Base-by-base conservation (phyloP, 2,329 filamentous ascomycete genomes). In the Tricladium varicosporioides region DNA sequence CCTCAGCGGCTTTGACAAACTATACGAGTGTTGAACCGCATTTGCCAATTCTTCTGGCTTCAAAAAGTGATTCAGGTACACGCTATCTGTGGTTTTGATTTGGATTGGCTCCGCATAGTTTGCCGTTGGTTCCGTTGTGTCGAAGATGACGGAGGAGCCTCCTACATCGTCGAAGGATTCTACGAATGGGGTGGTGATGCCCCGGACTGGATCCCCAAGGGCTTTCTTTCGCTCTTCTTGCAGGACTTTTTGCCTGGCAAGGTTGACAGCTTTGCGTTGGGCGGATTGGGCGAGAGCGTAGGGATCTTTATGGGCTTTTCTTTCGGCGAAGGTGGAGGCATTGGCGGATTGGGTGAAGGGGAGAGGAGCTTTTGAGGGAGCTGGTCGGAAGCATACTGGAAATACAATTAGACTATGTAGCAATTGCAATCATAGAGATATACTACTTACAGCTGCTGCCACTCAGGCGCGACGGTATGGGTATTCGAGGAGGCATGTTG, bases 181-280 rank as follows among this genome's bases (percentile, higher is more conserved):
- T 67, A 96, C 76, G 70, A 96, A 97, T 31, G 92, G 83, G 14
- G 94, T 97, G 40, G 81, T 74, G 58, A 86, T 80, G 69, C 93
- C 94, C 66, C 87, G 82, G 62, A 99, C 79, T 1, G 92, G 89
- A 72, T 95, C 84, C 51, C 93, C 93, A 63, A 87, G 79, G 47
- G 80, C 79, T 48, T 79, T 79, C 57, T 83, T 78, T 58, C 90
- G 85, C 69, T 86, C 78, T 62, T 83, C 76, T 59, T 84, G 73
- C 54, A 97, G 81, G 61, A 85, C 84, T 60, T 83, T 79, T 67
- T 88, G 91, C 51, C 91, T 85, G 68, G 88, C 83, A 47, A 93
- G 72, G 70, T 96, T 96, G 63, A 88, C 90, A 10, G 88, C 85
- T 74, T 93, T 96, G 60, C 91, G 87, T 71, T 92, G 90, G 67